These are phyloP conservation scores for Graphilbum fragrans DNA, from an alignment of 2,329 filamentous ascomycete genomes.

Conservation along the genomic window DNA sequence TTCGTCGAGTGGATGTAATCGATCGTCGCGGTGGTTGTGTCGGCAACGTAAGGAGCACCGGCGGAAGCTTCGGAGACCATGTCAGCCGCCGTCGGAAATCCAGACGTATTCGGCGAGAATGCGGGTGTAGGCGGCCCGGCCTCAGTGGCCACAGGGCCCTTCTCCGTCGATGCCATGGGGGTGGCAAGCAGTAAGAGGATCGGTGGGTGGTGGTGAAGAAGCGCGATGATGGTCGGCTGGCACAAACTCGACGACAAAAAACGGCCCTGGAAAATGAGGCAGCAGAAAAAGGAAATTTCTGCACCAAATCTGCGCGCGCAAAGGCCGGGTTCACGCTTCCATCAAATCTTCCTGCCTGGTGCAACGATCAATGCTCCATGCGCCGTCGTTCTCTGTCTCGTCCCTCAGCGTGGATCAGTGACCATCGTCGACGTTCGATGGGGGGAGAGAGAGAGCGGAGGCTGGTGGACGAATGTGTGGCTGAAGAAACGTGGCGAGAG, in stretches of 20 bases:
- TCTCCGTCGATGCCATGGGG: conserved; percentile 29
- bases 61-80: conserved; percentile 14
- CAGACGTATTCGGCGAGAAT: background rate
- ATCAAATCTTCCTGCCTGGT: background rate
- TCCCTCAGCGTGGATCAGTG: background rate
- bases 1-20: conserved; percentile 20
- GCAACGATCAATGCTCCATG: background rate
- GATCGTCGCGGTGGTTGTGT: no score
- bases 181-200: background rate
- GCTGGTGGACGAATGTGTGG: conserved; percentile 20
- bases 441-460: conserved; percentile 7
- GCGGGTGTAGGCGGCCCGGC: conserved; percentile 12
- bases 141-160: conserved; percentile 32
- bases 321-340: background rate
- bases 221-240: no score
- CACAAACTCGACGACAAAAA: no score
- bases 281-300: background rate
- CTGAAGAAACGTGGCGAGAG: conserved; percentile 18
- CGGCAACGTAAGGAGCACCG: no score
- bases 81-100: conserved; percentile 19
- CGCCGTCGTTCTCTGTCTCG: background rate
- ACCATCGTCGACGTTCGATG: conserved; percentile 13
- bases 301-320: background rate
- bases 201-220: background rate
- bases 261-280: no score